A percentile compares a stretch with the other conserved stretches of the same genome.
These are phyloP conservation scores for Pleurotus platypus DNA, from an alignment of 768 basidiomycete species.

Conservation along the genomic window DNA sequence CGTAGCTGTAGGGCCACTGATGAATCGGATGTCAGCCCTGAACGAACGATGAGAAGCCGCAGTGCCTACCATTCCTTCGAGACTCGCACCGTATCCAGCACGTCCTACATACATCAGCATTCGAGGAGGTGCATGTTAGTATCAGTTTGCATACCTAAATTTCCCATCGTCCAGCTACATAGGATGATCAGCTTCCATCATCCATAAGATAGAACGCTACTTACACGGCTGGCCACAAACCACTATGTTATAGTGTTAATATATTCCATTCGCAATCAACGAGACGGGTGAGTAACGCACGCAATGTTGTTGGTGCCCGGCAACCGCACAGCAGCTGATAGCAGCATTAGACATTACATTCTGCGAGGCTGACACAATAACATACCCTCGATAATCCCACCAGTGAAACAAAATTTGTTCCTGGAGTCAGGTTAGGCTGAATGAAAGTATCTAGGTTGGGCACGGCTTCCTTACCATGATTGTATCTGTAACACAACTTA, in stretches of 20 bases:
- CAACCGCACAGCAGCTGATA: slow-evolving; percentile 29
- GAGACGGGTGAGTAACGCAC: slow-evolving; percentile 11
- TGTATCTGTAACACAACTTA: slow-evolving; percentile 22
- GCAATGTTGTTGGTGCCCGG: slow-evolving; percentile 35
- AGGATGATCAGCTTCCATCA: neutral
- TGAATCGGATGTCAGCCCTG: neutral
- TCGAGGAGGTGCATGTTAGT: slow-evolving; percentile 23
- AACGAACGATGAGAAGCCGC: neutral
- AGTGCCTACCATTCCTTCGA: slow-evolving; percentile 54
- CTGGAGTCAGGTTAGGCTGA: slow-evolving; percentile 9
- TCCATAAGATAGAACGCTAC: neutral
- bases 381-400: slow-evolving; percentile 58
- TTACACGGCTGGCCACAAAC: slow-evolving; percentile 35
- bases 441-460: too few relatives aligned
- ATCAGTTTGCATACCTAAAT: slow-evolving; percentile 43
- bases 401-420: slow-evolving; percentile 76
- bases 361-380: neutral
- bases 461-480: slow-evolving; percentile 21
- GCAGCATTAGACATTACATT: neutral
- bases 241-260: slow-evolving; percentile 14
- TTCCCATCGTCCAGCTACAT: slow-evolving; percentile 38
- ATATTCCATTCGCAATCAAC: neutral
- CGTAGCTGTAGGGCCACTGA: slow-evolving; percentile 66
- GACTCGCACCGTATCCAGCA: slow-evolving; percentile 68
- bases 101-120: slow-evolving; percentile 44